phyloP scores from a whole-genome alignment of 2,329 filamentous ascomycete species.

The Dactylonectria macrodidyma region DNA sequence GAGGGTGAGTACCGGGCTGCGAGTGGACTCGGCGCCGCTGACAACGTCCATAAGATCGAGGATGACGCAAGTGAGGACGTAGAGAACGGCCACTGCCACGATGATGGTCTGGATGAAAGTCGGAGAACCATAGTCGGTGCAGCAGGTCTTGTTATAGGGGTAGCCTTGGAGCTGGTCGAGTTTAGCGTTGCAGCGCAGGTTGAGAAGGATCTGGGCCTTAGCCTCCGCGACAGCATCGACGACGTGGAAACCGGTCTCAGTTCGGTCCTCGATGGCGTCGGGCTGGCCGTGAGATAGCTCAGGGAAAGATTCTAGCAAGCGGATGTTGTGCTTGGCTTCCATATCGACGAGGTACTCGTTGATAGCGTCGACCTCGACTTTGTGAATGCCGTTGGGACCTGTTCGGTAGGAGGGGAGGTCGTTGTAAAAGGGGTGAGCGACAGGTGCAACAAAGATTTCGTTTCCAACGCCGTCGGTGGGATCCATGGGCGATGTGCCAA shows the following conservation, averaged over 20 bases:
- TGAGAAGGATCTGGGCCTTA: slow-evolving; percentile 63
- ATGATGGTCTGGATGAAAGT: slow-evolving; percentile 44
- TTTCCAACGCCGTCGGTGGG: slow-evolving; percentile 47
- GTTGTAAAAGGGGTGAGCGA: slow-evolving; percentile 44
- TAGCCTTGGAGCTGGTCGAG: slow-evolving; percentile 51
- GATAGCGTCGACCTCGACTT: slow-evolving; percentile 45
- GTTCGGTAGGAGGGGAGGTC: slow-evolving; percentile 34
- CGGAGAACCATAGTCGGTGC: slow-evolving; percentile 59
- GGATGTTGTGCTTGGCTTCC: slow-evolving; percentile 37
- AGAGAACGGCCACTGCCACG: slow-evolving; percentile 39
- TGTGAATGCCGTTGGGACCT: slow-evolving; percentile 38
- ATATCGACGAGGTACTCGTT: slow-evolving; percentile 34
- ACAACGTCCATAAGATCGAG: slow-evolving; percentile 37
- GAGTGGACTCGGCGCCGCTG: slow-evolving; percentile 25
- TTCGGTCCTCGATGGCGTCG: slow-evolving; percentile 40
- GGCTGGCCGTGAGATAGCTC: slow-evolving; percentile 40
- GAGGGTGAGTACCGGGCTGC: slow-evolving; percentile 38
- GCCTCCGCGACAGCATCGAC: slow-evolving; percentile 48
- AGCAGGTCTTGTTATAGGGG: slow-evolving; percentile 67
- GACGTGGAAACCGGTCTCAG: slow-evolving; percentile 50
- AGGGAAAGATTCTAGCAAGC: slow-evolving; percentile 39
- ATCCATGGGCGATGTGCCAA: slow-evolving; percentile 42
- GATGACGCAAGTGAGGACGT: slow-evolving; percentile 36
- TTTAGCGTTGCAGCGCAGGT: slow-evolving; percentile 66
- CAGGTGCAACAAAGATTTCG: slow-evolving; percentile 49